phyloP scores from a whole-genome alignment of 139 green algal genomes.

The Chlorella sorokiniana region DNA sequence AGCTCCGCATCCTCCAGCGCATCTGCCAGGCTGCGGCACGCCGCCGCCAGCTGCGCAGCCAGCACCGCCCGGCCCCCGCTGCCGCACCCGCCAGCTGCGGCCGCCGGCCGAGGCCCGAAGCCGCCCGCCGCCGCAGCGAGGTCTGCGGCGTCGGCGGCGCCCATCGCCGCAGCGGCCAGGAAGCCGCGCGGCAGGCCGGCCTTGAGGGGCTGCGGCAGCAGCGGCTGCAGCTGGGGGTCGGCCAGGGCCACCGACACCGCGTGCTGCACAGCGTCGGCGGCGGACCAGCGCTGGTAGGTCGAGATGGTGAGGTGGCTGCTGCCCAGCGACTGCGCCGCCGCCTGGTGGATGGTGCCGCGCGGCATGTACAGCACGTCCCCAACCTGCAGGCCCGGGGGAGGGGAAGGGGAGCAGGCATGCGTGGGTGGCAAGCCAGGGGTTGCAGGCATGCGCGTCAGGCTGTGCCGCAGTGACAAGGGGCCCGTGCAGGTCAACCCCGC shows the following conservation, averaged over 20 bases:
- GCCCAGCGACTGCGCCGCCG: slow-evolving; percentile 48
- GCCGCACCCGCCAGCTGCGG: background rate
- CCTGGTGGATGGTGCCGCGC: slow-evolving; percentile 77
- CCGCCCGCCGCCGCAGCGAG: slow-evolving; percentile 13
- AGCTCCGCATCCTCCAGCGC: slow-evolving; percentile 49
- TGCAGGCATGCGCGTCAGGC: too few relatives aligned
- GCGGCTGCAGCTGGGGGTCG: slow-evolving; percentile 17
- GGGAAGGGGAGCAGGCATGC: background rate
- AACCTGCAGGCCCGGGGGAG: slow-evolving; percentile 21
- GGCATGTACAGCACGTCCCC: slow-evolving; percentile 91
- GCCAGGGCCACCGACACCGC: slow-evolving; percentile 11
- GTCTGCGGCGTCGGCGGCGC: background rate
- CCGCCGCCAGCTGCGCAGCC: slow-evolving; percentile 24
- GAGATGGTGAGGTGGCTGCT: slow-evolving; percentile 73
- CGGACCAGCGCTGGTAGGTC: slow-evolving; percentile 72
- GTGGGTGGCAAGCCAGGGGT: too few relatives aligned
- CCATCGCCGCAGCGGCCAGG: background rate
- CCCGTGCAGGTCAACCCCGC: too few relatives aligned
- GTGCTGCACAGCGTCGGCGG: slow-evolving; percentile 31
- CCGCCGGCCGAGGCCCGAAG: background rate
- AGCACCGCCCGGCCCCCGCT: slow-evolving; percentile 4
- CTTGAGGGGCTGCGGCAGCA: slow-evolving; percentile 45
- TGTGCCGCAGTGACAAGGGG: too few relatives aligned
- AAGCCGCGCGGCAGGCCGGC: slow-evolving; percentile 19
- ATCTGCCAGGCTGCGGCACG: slow-evolving; percentile 57